These are phyloP conservation scores for Massariosphaeria phaeospora DNA, from an alignment of 495 filamentous ascomycete genomes.

Conservation along the genomic window DNA sequence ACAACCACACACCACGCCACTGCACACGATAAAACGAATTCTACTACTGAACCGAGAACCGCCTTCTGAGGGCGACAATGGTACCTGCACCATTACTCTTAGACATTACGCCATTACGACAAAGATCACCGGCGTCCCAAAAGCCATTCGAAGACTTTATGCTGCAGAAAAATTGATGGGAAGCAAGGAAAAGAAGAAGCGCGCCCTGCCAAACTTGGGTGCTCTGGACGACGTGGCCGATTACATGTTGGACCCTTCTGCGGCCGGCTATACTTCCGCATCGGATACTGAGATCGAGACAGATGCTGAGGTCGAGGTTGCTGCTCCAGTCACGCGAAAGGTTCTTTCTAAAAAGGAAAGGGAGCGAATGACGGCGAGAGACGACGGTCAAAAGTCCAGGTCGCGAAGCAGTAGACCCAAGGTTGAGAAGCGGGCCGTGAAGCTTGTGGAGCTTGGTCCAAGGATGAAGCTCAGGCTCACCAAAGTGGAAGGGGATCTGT, in stretches of 20 bases:
- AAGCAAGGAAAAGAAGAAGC: slow-evolving; percentile 59
- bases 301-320: slow-evolving; percentile 90
- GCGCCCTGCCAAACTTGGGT: slow-evolving; percentile 76
- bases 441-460: slow-evolving; percentile 85
- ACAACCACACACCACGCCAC: slow-evolving; percentile 81
- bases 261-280: slow-evolving; percentile 82
- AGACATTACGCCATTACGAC: slow-evolving; percentile 94
- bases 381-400: slow-evolving; percentile 34
- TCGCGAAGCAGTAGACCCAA: slow-evolving; percentile 34
- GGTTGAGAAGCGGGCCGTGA: slow-evolving; percentile 81
- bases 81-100: slow-evolving; percentile 77
- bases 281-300: slow-evolving; percentile 90
- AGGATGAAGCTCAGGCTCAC: slow-evolving; percentile 83
- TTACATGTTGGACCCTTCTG: slow-evolving; percentile 80
- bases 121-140: slow-evolving; percentile 75
- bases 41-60: slow-evolving; percentile 81
- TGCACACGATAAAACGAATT: slow-evolving; percentile 82
- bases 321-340: slow-evolving; percentile 66
- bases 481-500: slow-evolving; percentile 94
- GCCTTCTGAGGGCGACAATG: slow-evolving; percentile 26
- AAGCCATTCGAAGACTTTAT: slow-evolving; percentile 74
- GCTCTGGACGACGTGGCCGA: slow-evolving; percentile 91
- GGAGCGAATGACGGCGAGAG: slow-evolving; percentile 27
- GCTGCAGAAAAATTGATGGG: slow-evolving; percentile 70
- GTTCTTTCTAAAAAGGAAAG: slow-evolving; percentile 61